A percentile compares a stretch with the other conserved stretches of the same genome.
Conservation (phyloP, 1,284 basidiomycete species). For the Phellinidium pouzarii region DNA sequence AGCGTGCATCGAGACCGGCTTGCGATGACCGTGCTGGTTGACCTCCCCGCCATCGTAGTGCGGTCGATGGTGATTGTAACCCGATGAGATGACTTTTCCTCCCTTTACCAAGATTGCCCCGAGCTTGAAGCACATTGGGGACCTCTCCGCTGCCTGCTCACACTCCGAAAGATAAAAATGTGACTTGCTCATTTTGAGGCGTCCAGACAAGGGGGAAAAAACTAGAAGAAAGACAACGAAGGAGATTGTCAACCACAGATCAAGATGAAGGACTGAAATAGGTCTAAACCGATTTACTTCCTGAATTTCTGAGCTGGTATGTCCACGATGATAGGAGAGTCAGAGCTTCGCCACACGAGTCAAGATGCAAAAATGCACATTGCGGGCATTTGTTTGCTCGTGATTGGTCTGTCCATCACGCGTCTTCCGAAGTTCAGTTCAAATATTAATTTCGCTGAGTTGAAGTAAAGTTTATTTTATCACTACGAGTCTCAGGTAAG, state of each 20-base stretch:
- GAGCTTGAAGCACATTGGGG: conserved; percentile 48
- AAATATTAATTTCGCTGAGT: too few relatives aligned
- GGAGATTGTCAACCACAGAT: too few relatives aligned
- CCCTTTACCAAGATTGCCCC: conserved; percentile 53
- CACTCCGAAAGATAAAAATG: conserved; percentile 50
- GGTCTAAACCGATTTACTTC: too few relatives aligned
- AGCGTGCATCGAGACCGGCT: conserved; percentile 54
- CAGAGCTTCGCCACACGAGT: neutral
- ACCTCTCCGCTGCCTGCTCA: conserved; percentile 44
- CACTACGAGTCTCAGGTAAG: neutral
- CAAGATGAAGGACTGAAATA: too few relatives aligned
- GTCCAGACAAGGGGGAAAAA: too few relatives aligned
- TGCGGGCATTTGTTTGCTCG: neutral
- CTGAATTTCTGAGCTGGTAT: neutral
- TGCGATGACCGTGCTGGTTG: conserved; percentile 36
- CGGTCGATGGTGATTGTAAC: conserved; percentile 49
- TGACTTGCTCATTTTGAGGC: conserved; percentile 46
- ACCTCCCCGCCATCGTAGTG: conserved; percentile 46
- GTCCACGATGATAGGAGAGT: neutral
- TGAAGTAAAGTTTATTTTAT: too few relatives aligned
- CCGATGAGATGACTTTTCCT: conserved; percentile 47
- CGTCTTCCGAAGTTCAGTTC: too few relatives aligned
- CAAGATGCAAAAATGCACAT: neutral
- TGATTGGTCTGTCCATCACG: neutral
- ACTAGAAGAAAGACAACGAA: too few relatives aligned